phyloP scores from a whole-genome alignment of 768 basidiomycete species.

The Roridomyces roridus region DNA sequence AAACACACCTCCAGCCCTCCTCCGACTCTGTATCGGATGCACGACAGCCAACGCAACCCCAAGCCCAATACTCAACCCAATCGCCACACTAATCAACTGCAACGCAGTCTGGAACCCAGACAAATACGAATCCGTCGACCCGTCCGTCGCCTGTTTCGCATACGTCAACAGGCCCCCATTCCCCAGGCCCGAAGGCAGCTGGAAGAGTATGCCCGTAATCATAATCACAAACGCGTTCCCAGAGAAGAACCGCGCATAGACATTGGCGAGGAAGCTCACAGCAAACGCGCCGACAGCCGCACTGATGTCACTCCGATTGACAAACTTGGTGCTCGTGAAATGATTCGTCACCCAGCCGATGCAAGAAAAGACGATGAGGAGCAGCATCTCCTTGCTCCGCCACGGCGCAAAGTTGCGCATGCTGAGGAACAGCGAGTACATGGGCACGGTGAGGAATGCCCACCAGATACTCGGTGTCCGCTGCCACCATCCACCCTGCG shows the following conservation, averaged over 20 bases:
- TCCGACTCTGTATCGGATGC: slow-evolving; percentile 65
- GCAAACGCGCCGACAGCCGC: slow-evolving; percentile 84
- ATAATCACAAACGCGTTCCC: slow-evolving; percentile 85
- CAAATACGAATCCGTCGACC: slow-evolving; percentile 60
- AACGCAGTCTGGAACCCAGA: slow-evolving; percentile 79
- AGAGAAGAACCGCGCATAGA: slow-evolving; percentile 75
- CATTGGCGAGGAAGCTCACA: slow-evolving; percentile 79
- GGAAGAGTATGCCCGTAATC: slow-evolving; percentile 85
- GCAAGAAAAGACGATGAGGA: slow-evolving; percentile 67
- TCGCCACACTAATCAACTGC: slow-evolving; percentile 77
- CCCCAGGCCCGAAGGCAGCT: slow-evolving; percentile 82
- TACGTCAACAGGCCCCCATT: slow-evolving; percentile 82
- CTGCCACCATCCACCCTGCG: slow-evolving; percentile 74
- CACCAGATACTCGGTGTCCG: slow-evolving; percentile 72
- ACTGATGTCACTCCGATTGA: slow-evolving; percentile 75
- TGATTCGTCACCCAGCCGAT: slow-evolving; percentile 84
- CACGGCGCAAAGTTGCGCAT: slow-evolving; percentile 69
- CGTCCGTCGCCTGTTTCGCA: slow-evolving; percentile 61
- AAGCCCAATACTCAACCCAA: slow-evolving; percentile 82
- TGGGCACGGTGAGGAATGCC: slow-evolving; percentile 78
- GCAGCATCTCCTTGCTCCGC: slow-evolving; percentile 56
- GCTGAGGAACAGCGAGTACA: slow-evolving; percentile 70
- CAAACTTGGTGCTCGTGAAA: slow-evolving; percentile 66
- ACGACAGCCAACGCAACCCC: slow-evolving; percentile 73
- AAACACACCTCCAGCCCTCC: slow-evolving; percentile 65